Conservation (phyloP, 2,329 filamentous ascomycete species). For the Cyphellophora attinorum region DNA sequence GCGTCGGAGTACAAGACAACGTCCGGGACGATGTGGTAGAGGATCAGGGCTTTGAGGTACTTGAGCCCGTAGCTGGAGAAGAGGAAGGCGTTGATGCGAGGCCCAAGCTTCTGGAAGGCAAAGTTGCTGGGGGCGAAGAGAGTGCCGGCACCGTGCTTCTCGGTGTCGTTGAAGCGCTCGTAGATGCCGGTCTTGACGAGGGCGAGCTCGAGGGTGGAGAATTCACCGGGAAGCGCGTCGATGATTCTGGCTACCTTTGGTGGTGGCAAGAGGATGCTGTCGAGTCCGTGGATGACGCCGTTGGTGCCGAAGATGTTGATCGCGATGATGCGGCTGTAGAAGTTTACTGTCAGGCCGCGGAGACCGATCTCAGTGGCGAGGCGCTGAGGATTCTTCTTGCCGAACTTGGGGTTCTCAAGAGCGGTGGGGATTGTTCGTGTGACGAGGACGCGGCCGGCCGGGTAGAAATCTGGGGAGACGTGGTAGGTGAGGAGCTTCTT, state of each 20-base stretch:
- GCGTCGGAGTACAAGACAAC: constrained; percentile 76
- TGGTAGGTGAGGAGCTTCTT: constrained; percentile 67
- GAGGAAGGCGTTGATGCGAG: constrained; percentile 68
- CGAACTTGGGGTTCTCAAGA: constrained; percentile 49
- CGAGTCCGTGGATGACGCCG: constrained; percentile 66
- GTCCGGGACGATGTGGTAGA: constrained; percentile 69
- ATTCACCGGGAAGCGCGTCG: constrained; percentile 54
- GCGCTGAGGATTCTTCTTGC: constrained; percentile 50
- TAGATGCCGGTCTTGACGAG: constrained; percentile 65
- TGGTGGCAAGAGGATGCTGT: constrained; percentile 68
- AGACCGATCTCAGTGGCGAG: constrained; percentile 57
- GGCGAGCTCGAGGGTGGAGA: constrained; percentile 69
- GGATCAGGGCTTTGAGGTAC: constrained; percentile 66
- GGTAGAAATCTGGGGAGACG: constrained; percentile 57
- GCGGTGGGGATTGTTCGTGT: constrained; percentile 67
- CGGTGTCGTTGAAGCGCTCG: constrained; percentile 48
- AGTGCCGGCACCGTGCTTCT: constrained; percentile 55
- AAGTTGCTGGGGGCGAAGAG: constrained; percentile 72
- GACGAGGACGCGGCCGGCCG: constrained; percentile 54
- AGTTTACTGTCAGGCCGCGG: constrained; percentile 63
- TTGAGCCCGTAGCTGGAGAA: constrained; percentile 66
- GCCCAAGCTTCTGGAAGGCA: constrained; percentile 69
- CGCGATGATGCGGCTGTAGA: constrained; percentile 61
- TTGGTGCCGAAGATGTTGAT: constrained; percentile 55
- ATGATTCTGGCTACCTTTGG: constrained; percentile 57